Conservation (phyloP, 2,329 filamentous ascomycete genomes). For the Penicillium sclerotiorum region DNA sequence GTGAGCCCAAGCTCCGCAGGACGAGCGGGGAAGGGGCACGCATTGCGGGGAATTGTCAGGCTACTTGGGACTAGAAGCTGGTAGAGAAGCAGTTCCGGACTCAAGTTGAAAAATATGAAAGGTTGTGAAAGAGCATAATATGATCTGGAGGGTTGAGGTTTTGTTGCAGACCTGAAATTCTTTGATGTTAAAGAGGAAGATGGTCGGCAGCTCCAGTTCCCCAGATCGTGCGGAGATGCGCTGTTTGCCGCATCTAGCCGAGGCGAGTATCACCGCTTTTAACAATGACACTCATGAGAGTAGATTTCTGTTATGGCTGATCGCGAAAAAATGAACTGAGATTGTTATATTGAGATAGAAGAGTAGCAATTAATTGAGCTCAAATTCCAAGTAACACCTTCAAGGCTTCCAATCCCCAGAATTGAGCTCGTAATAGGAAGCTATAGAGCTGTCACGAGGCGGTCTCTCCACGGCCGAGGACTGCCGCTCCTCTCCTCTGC, state of each 20-base stretch:
- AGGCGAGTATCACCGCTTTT: slow-evolving; percentile 21
- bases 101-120: neutral
- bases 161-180: neutral
- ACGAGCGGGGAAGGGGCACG: slow-evolving; percentile 41
- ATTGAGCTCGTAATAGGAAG: neutral
- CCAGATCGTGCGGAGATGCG: slow-evolving; percentile 41
- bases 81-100: neutral
- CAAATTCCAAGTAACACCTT: neutral
- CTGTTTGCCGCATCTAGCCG: slow-evolving; percentile 52
- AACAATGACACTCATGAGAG: no score
- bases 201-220: slow-evolving; percentile 19
- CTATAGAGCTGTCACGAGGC: neutral
- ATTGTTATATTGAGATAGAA: neutral
- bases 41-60: slow-evolving; percentile 34
- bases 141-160: neutral
- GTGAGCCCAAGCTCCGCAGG: slow-evolving; percentile 42
- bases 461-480: slow-evolving; percentile 22
- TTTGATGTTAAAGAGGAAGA: slow-evolving; percentile 5
- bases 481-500: slow-evolving; percentile 18
- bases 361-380: neutral
- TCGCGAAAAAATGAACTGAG: neutral
- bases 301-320: no score
- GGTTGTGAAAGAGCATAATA: neutral
- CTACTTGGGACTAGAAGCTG: neutral
- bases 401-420: neutral